Percentiles rank a stretch among this genome's conserved stretches.
phyloP scores from a whole-genome alignment of 2,329 filamentous ascomycete genomes.

The Colletotrichum agaves region DNA sequence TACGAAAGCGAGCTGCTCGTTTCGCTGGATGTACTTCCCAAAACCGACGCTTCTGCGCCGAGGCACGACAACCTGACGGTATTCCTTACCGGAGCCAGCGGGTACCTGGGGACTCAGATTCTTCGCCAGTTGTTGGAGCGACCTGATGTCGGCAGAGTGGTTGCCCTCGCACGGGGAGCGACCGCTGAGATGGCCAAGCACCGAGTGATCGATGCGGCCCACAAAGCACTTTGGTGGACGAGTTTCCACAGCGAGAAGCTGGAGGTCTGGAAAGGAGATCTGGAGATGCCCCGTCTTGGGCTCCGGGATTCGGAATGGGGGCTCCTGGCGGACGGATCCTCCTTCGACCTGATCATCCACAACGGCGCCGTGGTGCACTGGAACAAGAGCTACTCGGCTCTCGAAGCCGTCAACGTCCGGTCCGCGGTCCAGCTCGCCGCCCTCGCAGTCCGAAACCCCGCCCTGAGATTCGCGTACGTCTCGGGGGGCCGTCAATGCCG shows the following conservation, averaged over 20 bases:
- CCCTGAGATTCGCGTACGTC: slow-evolving; percentile 5
- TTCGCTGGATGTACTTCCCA: background rate
- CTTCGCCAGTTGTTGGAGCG: slow-evolving; percentile 18
- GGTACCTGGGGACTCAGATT: slow-evolving; percentile 24
- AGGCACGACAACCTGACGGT: background rate
- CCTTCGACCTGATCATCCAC: slow-evolving; percentile 5
- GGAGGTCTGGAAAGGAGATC: slow-evolving; percentile 16
- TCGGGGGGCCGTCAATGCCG: slow-evolving; percentile 26
- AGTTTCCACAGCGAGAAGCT: slow-evolving; percentile 20
- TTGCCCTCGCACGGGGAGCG: background rate
- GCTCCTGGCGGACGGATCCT: background rate
- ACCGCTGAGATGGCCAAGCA: background rate
- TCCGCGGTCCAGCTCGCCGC: slow-evolving; percentile 3
- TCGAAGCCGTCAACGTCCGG: slow-evolving; percentile 13
- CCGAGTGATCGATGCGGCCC: background rate
- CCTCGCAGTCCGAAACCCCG: background rate
- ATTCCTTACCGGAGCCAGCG: slow-evolving; percentile 20
- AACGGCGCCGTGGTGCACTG: slow-evolving; percentile 25
- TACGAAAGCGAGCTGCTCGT: background rate
- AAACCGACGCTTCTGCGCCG: rapidly evolving
- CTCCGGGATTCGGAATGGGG: background rate
- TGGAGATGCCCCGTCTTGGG: background rate
- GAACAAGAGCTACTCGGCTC: slow-evolving; percentile 25
- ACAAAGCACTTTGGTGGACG: slow-evolving; percentile 21
- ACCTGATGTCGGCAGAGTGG: background rate